A percentile compares a stretch with the other conserved stretches of the same genome.
Evolutionary conservation across 1,284 basidiomycete species (phyloP).

Genomic region (Golubevia pallescens): DNA sequence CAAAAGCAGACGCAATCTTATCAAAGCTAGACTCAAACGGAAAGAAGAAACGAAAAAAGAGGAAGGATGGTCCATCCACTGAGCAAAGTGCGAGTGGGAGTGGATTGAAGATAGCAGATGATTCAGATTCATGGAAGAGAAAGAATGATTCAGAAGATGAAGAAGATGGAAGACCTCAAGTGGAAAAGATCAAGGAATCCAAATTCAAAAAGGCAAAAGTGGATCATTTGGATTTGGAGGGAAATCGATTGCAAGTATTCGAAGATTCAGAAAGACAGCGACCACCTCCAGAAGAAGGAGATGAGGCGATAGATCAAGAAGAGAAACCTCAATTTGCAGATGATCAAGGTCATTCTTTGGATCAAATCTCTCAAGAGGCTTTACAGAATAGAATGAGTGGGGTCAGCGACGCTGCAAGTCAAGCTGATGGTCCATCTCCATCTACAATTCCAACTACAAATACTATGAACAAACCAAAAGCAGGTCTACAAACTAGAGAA

Average conservation of each 20-base stretch:
- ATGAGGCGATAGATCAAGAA: not conserved
- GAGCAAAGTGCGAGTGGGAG: not conserved
- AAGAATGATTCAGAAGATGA: slow-evolving; percentile 17
- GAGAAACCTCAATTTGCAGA: not conserved
- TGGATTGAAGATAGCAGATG: slow-evolving; percentile 42
- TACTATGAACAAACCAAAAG: not conserved
- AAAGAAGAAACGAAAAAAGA: slow-evolving; percentile 75
- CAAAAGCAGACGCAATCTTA: slow-evolving; percentile 94
- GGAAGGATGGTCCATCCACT: slow-evolving; percentile 69
- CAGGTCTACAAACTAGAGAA: slow-evolving; percentile 30
- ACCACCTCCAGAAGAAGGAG: not conserved
- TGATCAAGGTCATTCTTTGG: not conserved
- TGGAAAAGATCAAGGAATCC: slow-evolving; percentile 9
- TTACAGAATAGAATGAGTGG: not conserved
- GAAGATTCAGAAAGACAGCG: too few relatives aligned
- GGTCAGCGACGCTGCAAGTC: not conserved
- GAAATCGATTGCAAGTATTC: not conserved
- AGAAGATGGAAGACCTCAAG: slow-evolving; percentile 22
- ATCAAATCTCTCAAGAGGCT: not conserved
- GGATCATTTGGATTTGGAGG: slow-evolving; percentile 3
- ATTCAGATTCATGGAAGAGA: slow-evolving; percentile 31
- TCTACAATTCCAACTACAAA: not conserved
- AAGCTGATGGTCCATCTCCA: not conserved
- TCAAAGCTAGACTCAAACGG: slow-evolving; percentile 71
- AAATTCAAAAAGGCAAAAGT: slow-evolving; percentile 22